Conservation (phyloP, 305 asterid genomes). For the Fraxinus latifolia region DNA sequence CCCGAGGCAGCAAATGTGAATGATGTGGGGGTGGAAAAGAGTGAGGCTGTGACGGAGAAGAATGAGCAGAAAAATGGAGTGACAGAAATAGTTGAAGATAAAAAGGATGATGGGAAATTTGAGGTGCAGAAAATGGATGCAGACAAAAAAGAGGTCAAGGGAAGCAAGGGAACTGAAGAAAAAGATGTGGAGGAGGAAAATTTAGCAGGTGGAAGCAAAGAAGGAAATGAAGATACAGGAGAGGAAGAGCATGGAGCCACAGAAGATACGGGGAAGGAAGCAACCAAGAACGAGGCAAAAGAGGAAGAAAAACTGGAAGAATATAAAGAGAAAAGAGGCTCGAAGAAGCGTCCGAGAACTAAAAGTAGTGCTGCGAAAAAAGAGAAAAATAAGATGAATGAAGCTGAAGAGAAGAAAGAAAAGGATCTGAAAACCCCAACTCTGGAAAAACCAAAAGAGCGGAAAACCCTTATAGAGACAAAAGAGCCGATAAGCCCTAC, state of each 20-base stretch:
- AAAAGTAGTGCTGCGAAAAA: slow-evolving; percentile 37
- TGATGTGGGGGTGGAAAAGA: slow-evolving; percentile 2
- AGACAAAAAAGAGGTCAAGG: not conserved
- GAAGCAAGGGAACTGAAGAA: slow-evolving; percentile 24
- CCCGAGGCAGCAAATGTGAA: slow-evolving; percentile 45
- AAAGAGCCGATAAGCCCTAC: slow-evolving; percentile 60
- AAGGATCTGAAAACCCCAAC: slow-evolving; percentile 32
- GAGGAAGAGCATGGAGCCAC: slow-evolving; percentile 20
- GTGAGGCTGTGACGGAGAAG: not conserved
- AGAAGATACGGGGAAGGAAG: slow-evolving; percentile 20
- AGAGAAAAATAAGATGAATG: slow-evolving; percentile 34
- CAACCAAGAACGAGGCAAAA: slow-evolving; percentile 26
- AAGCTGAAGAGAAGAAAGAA: slow-evolving; percentile 32
- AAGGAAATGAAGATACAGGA: not conserved
- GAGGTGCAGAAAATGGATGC: not conserved
- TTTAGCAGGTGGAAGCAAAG: slow-evolving; percentile 1
- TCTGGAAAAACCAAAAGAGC: slow-evolving; percentile 34
- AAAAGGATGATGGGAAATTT: not conserved
- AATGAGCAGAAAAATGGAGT: not conserved
- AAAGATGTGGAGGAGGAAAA: slow-evolving; percentile 10
- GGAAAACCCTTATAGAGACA: slow-evolving; percentile 26
- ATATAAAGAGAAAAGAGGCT: slow-evolving; percentile 30
- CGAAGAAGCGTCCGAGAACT: slow-evolving; percentile 50
- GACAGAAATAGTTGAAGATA: not conserved
- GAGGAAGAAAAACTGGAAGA: slow-evolving; percentile 33